These are phyloP conservation scores for Withania somnifera DNA, from an alignment of 305 asterid genomes.

Conservation along the genomic window DNA sequence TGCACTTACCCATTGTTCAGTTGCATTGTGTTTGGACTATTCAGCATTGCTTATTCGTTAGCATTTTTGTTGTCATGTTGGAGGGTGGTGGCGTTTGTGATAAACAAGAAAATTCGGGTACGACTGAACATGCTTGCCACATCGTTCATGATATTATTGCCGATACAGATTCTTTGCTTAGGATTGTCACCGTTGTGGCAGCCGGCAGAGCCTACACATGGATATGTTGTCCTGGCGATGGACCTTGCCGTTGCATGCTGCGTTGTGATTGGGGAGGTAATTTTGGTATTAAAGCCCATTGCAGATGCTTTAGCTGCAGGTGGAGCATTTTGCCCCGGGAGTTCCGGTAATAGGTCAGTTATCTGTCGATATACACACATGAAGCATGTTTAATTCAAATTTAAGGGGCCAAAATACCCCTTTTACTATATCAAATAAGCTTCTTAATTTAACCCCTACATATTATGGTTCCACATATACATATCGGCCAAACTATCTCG, in stretches of 20 bases:
- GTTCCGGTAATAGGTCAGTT: not conserved
- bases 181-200: conserved; percentile 39
- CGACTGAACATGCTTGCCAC: conserved; percentile 41
- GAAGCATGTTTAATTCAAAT: not conserved
- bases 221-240: conserved; percentile 33
- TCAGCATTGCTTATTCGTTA: conserved; percentile 32
- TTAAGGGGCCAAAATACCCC: not conserved
- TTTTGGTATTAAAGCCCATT: conserved; percentile 58
- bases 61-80: conserved; percentile 56
- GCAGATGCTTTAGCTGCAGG: conserved; percentile 50
- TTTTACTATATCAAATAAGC: too few species aligned
- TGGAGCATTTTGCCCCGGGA: conserved; percentile 9
- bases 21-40: conserved; percentile 37
- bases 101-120: conserved; percentile 50
- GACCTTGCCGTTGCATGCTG: conserved; percentile 36
- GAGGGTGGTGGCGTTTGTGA: conserved; percentile 51
- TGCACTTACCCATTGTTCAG: conserved; percentile 66
- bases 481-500: not conserved
- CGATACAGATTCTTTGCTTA: conserved; percentile 47
- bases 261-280: conserved; percentile 40
- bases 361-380: too few species aligned
- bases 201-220: conserved; percentile 34
- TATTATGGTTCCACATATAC: too few species aligned
- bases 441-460: too few species aligned
- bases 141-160: conserved; percentile 44